Evolutionary conservation across 2,329 filamentous ascomycete species (phyloP), one percentile per base, ranked within the genome.

Genomic region (Kalmusia sp.): DNA sequence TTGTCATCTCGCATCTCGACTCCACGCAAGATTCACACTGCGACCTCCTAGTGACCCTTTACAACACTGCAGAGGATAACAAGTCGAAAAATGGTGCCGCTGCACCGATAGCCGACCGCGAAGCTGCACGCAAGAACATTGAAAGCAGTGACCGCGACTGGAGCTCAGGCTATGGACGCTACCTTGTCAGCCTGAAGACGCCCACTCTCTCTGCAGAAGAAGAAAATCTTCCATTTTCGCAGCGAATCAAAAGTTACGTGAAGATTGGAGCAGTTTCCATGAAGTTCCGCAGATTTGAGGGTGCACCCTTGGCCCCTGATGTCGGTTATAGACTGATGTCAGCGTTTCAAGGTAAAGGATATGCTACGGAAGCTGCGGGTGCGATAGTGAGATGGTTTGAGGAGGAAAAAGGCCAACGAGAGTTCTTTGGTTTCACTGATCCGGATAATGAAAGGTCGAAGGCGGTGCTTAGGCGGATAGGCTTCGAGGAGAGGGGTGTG

Each of bases 31-130:
- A 65, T 50, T 24, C 49, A 1, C 65, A 70, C 49, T 67, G 63
- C 49, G 67, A 65, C 54, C 66, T 71, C 56, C 33, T 70, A 19
- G 58, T 69, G 34, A 39, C 49, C 7, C 60, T 71, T 11, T 62
- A 63, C 54, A 68, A 63, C 51, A 59, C 52, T 7, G 63, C 65
- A 35, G 54, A 62, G 8, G 61, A 65, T 33, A 57, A 59, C 17
- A 53, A 51, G 19, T 52, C 51, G 17, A 53, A 57, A 17, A 57
- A 52, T 15, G 54, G 55, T 21, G 52, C 47, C 5, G 40, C 57
- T 12, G 57, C 52, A 14, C 30, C 37, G 34, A 53, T 68, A 31
- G 58, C 52, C 9, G 62, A 61, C 12, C 61, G 59, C 34, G 59
- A 59, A 9, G 47, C 54, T 11, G 64, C 65, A 2, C 61, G 61